Conservation (phyloP, 2,329 filamentous ascomycete genomes). For the Claviceps paspali region DNA sequence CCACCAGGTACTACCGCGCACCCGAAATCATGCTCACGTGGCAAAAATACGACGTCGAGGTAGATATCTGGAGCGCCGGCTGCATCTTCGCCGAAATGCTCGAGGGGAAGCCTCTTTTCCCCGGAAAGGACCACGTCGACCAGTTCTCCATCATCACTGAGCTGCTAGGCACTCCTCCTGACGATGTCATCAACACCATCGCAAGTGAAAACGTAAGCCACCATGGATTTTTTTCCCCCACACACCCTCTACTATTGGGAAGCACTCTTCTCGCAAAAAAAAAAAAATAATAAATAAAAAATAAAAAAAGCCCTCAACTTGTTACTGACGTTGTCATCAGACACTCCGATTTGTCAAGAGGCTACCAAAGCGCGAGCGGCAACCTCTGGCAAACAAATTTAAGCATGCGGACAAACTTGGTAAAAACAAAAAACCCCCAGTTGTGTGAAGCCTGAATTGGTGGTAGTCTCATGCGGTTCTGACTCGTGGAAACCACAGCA, state of each 20-base stretch:
- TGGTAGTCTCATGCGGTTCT: neutral
- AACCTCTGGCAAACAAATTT: slow-evolving; percentile 78
- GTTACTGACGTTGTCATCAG: slow-evolving; percentile 27
- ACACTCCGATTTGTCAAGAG: slow-evolving; percentile 96
- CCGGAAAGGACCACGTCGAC: slow-evolving; percentile 97
- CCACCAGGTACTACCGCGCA: slow-evolving; percentile 94
- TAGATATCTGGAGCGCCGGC: slow-evolving; percentile 97
- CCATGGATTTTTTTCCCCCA: too few relatives aligned
- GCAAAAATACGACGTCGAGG: slow-evolving; percentile 99
- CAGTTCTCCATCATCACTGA: slow-evolving; percentile 99
- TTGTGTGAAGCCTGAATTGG: neutral
- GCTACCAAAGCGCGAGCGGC: slow-evolving; percentile 82
- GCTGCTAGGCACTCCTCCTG: slow-evolving; percentile 84
- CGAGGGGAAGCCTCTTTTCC: slow-evolving; percentile 94
- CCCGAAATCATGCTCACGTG: slow-evolving; percentile 99
- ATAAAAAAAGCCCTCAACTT: too few relatives aligned
- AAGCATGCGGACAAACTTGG: slow-evolving; percentile 81
- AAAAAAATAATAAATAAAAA: too few relatives aligned
- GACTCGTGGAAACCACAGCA: slow-evolving; percentile 32
- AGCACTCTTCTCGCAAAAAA: too few relatives aligned
- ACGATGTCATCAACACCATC: slow-evolving; percentile 97
- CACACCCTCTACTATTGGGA: too few relatives aligned
- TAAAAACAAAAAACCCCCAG: slow-evolving; percentile 24
- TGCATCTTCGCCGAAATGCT: slow-evolving; percentile 99
- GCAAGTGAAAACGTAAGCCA: slow-evolving; percentile 82